Evolutionary conservation across 2,329 filamentous ascomycete genomes (phyloP).

Genomic region (Neonectria magnoliae): DNA sequence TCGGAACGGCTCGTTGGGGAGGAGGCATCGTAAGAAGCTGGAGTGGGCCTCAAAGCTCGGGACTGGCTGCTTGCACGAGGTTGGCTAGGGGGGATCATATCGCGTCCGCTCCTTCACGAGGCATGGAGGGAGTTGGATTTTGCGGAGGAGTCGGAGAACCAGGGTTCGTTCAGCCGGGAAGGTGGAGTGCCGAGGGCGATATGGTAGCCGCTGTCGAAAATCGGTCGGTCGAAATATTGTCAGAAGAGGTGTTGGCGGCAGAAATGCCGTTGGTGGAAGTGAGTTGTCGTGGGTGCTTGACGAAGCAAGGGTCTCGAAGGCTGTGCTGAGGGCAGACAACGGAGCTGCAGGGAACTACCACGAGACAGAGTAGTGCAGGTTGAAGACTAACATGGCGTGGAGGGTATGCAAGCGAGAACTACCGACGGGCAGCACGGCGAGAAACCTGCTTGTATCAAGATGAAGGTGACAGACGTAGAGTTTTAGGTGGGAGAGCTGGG

Average conservation of each 20-base stretch:
- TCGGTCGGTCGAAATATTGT: background rate
- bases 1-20: conserved; percentile 30
- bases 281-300: conserved; percentile 1
- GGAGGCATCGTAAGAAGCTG: conserved; percentile 37
- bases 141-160: conserved; percentile 5
- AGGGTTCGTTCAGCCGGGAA: background rate
- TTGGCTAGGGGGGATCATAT: conserved; percentile 47
- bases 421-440: conserved; percentile 28
- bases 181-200: background rate
- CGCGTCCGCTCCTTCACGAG: conserved; percentile 41
- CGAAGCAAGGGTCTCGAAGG: conserved; percentile 5
- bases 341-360: conserved; percentile 12
- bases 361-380: conserved; percentile 19
- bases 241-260: background rate
- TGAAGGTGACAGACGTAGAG: conserved; percentile 33
- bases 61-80: conserved; percentile 43
- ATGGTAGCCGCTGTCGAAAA: background rate
- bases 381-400: conserved; percentile 37
- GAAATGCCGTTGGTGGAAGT: background rate
- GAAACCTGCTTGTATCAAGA: conserved; percentile 35
- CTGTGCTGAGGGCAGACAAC: background rate
- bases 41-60: conserved; percentile 41
- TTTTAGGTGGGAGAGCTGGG: conserved; percentile 21
- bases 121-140: conserved; percentile 31
- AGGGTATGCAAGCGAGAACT: conserved; percentile 30